Evolutionary conservation across 139 green algal species (phyloP).

Genomic region (Coelastrella sp.): DNA sequence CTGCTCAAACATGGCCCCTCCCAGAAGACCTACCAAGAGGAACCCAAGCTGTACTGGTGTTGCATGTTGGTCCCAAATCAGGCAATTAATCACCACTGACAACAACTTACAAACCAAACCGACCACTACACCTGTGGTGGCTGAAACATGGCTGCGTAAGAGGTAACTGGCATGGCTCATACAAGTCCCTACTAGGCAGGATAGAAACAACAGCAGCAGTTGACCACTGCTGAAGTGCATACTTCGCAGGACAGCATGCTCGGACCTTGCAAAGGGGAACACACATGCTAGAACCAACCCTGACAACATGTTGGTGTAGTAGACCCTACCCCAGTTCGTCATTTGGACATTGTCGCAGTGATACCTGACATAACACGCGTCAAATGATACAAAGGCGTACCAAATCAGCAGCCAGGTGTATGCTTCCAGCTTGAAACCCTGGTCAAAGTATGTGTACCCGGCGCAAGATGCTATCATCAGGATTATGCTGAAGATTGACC

Average conservation of each 20-base stretch:
- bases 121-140: constrained; percentile 87
- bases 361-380: constrained; percentile 82
- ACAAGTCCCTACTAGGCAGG: constrained; percentile 76
- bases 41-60: constrained; percentile 17
- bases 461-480: constrained; percentile 11
- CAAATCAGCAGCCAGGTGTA: constrained; percentile 47
- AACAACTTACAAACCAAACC: constrained; percentile 90
- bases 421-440: constrained; percentile 44
- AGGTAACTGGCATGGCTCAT: constrained; percentile 72
- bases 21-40: constrained; percentile 5
- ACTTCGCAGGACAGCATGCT: constrained; percentile 47
- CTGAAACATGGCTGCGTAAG: constrained; percentile 73
- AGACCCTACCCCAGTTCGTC: constrained; percentile 80
- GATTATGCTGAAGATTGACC: constrained; percentile 17
- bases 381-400: constrained; percentile 76
- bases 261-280: constrained; percentile 43
- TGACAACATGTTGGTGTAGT: constrained; percentile 76
- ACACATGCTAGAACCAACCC: constrained; percentile 46
- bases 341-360: constrained; percentile 74
- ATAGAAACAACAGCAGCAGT: constrained; percentile 65
- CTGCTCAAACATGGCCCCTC: constrained; percentile 10
- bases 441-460: constrained; percentile 41
- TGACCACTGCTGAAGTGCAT: constrained; percentile 49
- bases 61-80: constrained; percentile 67
- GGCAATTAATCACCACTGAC: constrained; percentile 77